Percentiles rank a stretch among this genome's conserved stretches.
These are phyloP conservation scores for Penicillium sp. DNA, from an alignment of 2,329 filamentous ascomycete species.

Conservation along the genomic window DNA sequence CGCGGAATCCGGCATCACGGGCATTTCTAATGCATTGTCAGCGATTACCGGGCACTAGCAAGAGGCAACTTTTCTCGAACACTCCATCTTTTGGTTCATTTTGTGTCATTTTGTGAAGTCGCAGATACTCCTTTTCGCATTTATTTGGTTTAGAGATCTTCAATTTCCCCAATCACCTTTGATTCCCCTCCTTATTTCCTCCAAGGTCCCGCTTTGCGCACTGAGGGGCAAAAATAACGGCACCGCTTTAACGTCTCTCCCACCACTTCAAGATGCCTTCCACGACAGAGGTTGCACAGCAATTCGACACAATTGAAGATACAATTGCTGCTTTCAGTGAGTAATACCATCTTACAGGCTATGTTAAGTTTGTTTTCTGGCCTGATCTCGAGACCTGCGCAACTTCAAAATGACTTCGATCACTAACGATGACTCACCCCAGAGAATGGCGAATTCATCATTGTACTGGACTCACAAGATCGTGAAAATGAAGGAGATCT, in stretches of 20 bases:
- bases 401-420: constrained; percentile 1
- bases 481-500: constrained; percentile 99
- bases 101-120: background rate
- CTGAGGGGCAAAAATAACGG: constrained; percentile 32
- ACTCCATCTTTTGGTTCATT: background rate
- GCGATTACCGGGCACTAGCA: constrained; percentile 22
- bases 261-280: constrained; percentile 38
- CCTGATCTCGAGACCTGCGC: background rate
- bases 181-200: constrained; percentile 5
- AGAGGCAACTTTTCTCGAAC: constrained; percentile 14
- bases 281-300: constrained; percentile 37
- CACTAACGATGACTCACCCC: constrained; percentile 25
- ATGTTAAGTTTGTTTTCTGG: background rate
- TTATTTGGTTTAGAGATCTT: background rate
- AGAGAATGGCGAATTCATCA: constrained; percentile 87
- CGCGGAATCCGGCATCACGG: constrained; percentile 21
- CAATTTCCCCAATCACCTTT: background rate
- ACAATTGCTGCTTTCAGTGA: constrained; percentile 48
- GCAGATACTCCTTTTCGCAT: background rate
- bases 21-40: constrained; percentile 34
- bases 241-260: constrained; percentile 6
- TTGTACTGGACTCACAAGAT: constrained; percentile 88
- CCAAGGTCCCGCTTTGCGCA: constrained; percentile 20
- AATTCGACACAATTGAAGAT: constrained; percentile 49
- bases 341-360: constrained; percentile 17